A percentile compares a stretch with the other conserved stretches of the same genome.
Conservation (phyloP, 1,139 yeast species). For the Arxiozyma telluris region DNA sequence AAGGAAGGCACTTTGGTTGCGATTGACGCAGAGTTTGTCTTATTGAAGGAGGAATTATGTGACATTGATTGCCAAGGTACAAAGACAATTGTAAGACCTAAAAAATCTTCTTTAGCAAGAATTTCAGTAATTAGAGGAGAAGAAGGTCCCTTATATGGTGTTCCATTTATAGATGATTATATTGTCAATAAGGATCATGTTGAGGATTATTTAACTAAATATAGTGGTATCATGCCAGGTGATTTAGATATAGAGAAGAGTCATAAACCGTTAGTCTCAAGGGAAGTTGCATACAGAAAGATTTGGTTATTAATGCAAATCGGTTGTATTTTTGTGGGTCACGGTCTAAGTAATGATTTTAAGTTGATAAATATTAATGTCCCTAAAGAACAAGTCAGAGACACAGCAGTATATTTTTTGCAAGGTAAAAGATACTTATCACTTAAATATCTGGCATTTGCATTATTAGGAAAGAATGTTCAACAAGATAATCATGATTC, state of each 20-base stretch:
- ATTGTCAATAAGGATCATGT: slow-evolving; percentile 66
- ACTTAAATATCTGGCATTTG: slow-evolving; percentile 81
- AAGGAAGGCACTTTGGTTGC: slow-evolving; percentile 71
- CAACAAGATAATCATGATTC: slow-evolving; percentile 95
- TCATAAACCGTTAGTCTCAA: slow-evolving; percentile 61
- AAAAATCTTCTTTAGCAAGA: slow-evolving; percentile 71
- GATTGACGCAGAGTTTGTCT: slow-evolving; percentile 94
- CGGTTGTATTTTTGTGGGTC: slow-evolving; percentile 93
- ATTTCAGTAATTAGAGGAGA: slow-evolving; percentile 80
- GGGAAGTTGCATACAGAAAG: slow-evolving; percentile 78
- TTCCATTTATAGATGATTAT: slow-evolving; percentile 89
- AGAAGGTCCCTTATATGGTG: slow-evolving; percentile 54
- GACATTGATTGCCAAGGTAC: slow-evolving; percentile 70
- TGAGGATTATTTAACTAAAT: slow-evolving; percentile 79
- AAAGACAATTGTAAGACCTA: slow-evolving; percentile 63
- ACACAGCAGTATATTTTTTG: slow-evolving; percentile 75
- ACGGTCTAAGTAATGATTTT: slow-evolving; percentile 86
- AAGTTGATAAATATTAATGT: slow-evolving; percentile 86
- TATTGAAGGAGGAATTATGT: slow-evolving; percentile 65
- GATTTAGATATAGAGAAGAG: slow-evolving; percentile 71
- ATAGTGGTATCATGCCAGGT: slow-evolving; percentile 87
- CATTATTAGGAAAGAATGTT: slow-evolving; percentile 61
- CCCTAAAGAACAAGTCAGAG: slow-evolving; percentile 76
- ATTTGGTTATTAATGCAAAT: slow-evolving; percentile 80
- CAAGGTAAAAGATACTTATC: slow-evolving; percentile 68